A percentile compares a stretch with the other conserved stretches of the same genome.
Evolutionary conservation across 106 monocot species (phyloP).

Genomic region (Posidonia australis): DNA sequence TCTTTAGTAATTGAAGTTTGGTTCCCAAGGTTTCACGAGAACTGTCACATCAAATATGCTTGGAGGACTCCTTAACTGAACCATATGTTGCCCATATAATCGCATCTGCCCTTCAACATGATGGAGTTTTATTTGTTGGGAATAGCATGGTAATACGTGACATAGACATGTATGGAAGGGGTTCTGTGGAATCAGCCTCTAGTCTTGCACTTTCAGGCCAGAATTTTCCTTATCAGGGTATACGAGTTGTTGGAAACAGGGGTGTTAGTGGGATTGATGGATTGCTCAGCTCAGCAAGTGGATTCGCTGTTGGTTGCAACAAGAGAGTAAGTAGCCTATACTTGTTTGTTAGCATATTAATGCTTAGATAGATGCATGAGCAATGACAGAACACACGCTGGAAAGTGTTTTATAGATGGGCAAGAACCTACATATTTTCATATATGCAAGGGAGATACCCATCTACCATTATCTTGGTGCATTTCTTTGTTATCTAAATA

Average conservation of each 20-base stretch:
- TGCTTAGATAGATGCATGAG: not conserved
- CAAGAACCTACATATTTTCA: too few relatives aligned
- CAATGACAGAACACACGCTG: too few relatives aligned
- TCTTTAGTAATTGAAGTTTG: not conserved
- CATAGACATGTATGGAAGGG: constrained; percentile 77
- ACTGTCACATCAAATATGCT: constrained; percentile 54
- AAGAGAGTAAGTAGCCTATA: constrained; percentile 40
- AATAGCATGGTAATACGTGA: constrained; percentile 95
- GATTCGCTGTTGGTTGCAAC: constrained; percentile 65
- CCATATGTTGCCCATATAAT: constrained; percentile 78
- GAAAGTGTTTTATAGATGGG: too few relatives aligned
- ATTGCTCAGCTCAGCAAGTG: constrained; percentile 77
- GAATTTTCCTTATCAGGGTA: constrained; percentile 29
- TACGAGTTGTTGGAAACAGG: constrained; percentile 72
- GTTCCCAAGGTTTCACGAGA: constrained; percentile 53
- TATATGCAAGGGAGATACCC: too few relatives aligned
- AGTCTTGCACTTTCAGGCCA: constrained; percentile 9
- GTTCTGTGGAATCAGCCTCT: constrained; percentile 23
- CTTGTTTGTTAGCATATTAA: not conserved
- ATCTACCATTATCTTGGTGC: too few relatives aligned
- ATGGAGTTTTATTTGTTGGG: constrained; percentile 71
- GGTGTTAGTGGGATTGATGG: constrained; percentile 99
- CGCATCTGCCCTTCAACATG: constrained; percentile 28
- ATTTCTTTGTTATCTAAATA: too few relatives aligned
- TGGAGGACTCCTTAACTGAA: constrained; percentile 59